Base-by-base conservation (phyloP, 371 early-diverging fungal genomes). In the Parasitella parasitica region DNA sequence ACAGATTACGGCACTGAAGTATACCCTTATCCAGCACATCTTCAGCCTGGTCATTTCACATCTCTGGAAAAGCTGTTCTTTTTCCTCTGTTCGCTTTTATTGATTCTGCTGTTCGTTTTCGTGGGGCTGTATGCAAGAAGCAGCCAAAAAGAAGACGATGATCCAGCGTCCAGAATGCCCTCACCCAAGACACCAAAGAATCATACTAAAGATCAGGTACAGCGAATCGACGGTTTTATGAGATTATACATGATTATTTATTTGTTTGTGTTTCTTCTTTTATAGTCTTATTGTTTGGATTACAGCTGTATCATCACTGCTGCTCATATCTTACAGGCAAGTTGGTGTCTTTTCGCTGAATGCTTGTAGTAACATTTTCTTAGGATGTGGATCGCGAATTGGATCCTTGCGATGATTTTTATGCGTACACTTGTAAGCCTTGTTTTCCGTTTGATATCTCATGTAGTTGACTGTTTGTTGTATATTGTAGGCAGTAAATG, bases 401-500 rank as follows among this genome's bases (percentile, higher is more conserved):
- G 6, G 73, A 85, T 64, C 86, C 86, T 4, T 86, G 86, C 61
- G 69, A 78, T 16, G 83, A 82, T 51, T 84, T 84, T 61, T 74
- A 74, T 61, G 63, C 61, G 11, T 74, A 74, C 30, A 53, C 68
- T 16, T 74, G 74, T 70, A 73, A 53, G 43, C 20, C 22, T 8
- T 20, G 8, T 43, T 22, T 20, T 20, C n/a, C n/a, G n/a, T 39
- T 18, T 41, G 6, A 43, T 8, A 11, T 1, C 11, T 3, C 1
- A 8, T 4, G 6, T 32, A 4, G 6, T 32, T 8, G 11, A 32
- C 32, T 32, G 11, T 8, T 32, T 32, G 32, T 46, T 35, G 16
- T 12, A 15, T 32, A 30, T 3, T 34, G 18, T 55, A 75, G 72
- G 75, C 46, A 60, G 57, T 28, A 62, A 70, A 53, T 79, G 82